Evolutionary conservation across 768 basidiomycete genomes (phyloP), one percentile per base, ranked within the genome.

Genomic region (Mycena galericulata): DNA sequence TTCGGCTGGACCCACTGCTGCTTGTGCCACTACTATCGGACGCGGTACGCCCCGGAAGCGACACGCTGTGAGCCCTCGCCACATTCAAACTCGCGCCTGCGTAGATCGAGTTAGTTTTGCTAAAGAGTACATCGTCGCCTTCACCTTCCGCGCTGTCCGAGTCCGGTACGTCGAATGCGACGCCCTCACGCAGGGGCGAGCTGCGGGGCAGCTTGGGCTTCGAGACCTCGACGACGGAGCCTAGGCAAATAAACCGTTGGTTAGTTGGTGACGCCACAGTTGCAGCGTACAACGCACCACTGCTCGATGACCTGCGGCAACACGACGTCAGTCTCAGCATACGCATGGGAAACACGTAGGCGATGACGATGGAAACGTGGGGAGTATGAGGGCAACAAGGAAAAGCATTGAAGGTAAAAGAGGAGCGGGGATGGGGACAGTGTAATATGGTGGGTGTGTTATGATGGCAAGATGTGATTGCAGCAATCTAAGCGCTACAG

Each of bases 21-120:
- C 61, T 62, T 24, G 55, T 61, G 24, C 67, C 67, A 40, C 67
- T 68, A 41, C 68, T 67, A 20, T 71, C 70, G 45, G 70, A 71
- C 22, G 38, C 47, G 0, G 70, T 47, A 15, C 43, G 57, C 20
- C 70, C 70, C 4, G 66, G 70, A 26, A 68, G 67, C 12, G 50
- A 57, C 14, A 61, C 29, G n/a, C 10, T 12, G 54, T 62, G 54
- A 29, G 26, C 61, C 27, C 14, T 22, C 34, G n/a, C 32, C 34
- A 14, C 34, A 36, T 36, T 36, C 34, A 14, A 14, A 10, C 18
- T 47, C 22, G 53, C 27, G n/a, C 4, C 56, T 65, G 49, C 64
- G 27, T 57, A 32, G 53, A 47, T 45, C 20, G n/a, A 32, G 49
- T 15, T 4, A 36, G 43, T 59, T 51, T 24, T 22, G 9, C 20